Evolutionary conservation across 176 grass and related monocot species (phyloP).

Genomic region (Carex kokanica): DNA sequence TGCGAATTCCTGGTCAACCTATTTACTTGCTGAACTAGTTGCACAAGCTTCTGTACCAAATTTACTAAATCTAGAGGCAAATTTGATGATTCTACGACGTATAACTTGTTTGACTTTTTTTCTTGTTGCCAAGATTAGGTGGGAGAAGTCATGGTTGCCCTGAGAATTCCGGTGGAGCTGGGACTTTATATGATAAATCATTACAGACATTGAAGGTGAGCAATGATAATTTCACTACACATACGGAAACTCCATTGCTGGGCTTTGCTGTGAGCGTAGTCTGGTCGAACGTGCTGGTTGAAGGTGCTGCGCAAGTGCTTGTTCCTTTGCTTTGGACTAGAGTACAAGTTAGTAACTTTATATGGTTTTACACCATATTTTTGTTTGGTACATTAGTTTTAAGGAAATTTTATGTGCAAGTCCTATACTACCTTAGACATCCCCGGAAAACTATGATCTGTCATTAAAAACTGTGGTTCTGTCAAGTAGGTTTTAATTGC

Average conservation of each 20-base stretch:
- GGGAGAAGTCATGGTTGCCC: constrained; percentile 77
- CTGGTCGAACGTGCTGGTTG: constrained; percentile 94
- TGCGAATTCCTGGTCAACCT: background rate
- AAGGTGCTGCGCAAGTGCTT: constrained; percentile 76
- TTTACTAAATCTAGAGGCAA: background rate
- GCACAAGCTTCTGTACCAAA: too few species aligned
- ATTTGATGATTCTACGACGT: background rate
- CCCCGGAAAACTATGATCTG: background rate
- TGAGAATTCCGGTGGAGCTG: constrained; percentile 90
- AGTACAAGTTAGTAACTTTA: constrained; percentile 65
- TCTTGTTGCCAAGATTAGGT: constrained; percentile 45
- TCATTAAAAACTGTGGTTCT: background rate
- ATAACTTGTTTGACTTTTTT: background rate
- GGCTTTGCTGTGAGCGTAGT: constrained; percentile 70
- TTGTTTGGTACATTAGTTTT: constrained; percentile 5
- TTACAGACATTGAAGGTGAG: constrained; percentile 87
- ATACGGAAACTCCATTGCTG: constrained; percentile 92
- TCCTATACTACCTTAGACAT: background rate
- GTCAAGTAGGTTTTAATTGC: too few species aligned
- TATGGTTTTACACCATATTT: background rate
- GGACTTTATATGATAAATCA: constrained; percentile 84
- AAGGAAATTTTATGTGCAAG: constrained; percentile 8
- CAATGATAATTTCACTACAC: constrained; percentile 92
- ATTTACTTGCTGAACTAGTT: background rate
- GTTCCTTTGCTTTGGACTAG: constrained; percentile 96